Evolutionary conservation across 768 basidiomycete genomes (phyloP).

Genomic region (Cystobasidium tubakii): DNA sequence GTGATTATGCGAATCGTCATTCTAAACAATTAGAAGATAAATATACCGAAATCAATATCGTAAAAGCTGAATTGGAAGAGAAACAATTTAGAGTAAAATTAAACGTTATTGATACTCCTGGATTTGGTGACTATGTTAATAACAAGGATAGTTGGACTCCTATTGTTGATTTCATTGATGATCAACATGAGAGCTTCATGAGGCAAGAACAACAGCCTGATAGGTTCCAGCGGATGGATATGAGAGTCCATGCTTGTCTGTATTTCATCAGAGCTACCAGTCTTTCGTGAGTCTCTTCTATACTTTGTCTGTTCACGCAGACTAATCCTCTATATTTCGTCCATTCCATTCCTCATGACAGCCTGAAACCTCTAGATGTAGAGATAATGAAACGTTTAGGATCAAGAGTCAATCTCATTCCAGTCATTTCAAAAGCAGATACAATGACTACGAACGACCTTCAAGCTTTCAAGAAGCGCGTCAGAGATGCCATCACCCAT

Average conservation of each 20-base stretch:
- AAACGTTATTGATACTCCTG: slow-evolving; percentile 96
- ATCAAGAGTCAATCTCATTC: slow-evolving; percentile 94
- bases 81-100: slow-evolving; percentile 99
- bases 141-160: slow-evolving; percentile 98
- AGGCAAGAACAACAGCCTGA: slow-evolving; percentile 96
- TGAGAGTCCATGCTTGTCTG: slow-evolving; percentile 90
- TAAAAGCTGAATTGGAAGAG: slow-evolving; percentile 99
- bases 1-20: slow-evolving; percentile 83
- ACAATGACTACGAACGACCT: slow-evolving; percentile 93
- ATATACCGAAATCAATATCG: slow-evolving; percentile 88
- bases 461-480: slow-evolving; percentile 80
- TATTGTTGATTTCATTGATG: slow-evolving; percentile 88
- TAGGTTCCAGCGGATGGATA: slow-evolving; percentile 84
- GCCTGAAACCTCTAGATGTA: slow-evolving; percentile 93
- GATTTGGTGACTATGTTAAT: slow-evolving; percentile 99
- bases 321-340: background rate
- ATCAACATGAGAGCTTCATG: slow-evolving; percentile 53
- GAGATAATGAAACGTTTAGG: slow-evolving; percentile 99
- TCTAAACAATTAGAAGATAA: slow-evolving; percentile 90
- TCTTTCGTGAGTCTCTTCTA: slow-evolving; percentile 66
- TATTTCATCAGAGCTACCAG: slow-evolving; percentile 96
- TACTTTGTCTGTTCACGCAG: background rate
- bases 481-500: slow-evolving; percentile 80
- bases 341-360: slow-evolving; percentile 46
- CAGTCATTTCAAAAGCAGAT: slow-evolving; percentile 94